phyloP scores from a whole-genome alignment of 1,284 basidiomycete genomes.

The Moesziomyces sp. region DNA sequence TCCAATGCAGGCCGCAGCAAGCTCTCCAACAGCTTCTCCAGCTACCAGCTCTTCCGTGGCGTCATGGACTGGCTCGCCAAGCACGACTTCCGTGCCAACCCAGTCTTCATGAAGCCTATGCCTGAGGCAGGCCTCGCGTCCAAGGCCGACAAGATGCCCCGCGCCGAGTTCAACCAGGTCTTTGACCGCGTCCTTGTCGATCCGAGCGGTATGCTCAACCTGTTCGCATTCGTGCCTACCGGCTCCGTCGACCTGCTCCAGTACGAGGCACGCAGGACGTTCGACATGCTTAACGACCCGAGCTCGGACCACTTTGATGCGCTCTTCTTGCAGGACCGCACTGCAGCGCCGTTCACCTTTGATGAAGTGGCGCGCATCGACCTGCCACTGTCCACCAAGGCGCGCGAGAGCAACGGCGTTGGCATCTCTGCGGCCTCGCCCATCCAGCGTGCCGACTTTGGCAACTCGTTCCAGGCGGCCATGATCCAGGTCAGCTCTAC shows the following conservation, averaged over 20 bases:
- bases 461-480: constrained; percentile 44
- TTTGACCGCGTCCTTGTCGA: constrained; percentile 78
- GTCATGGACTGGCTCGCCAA: constrained; percentile 79
- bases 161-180: constrained; percentile 62
- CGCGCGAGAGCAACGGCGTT: constrained; percentile 9
- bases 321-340: constrained; percentile 74
- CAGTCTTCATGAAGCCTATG: constrained; percentile 74
- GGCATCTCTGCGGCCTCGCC: constrained; percentile 23
- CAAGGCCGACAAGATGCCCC: constrained; percentile 62
- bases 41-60: constrained; percentile 86
- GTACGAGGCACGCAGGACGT: constrained; percentile 59
- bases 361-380: constrained; percentile 66
- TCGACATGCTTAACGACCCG: constrained; percentile 62
- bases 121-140: constrained; percentile 51
- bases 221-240: constrained; percentile 71
- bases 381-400: constrained; percentile 19
- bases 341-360: constrained; percentile 61
- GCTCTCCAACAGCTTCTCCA: constrained; percentile 79
- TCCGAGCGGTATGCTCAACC: constrained; percentile 80
- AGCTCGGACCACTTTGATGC: constrained; percentile 77
- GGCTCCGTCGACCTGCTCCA: constrained; percentile 78
- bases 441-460: constrained; percentile 47
- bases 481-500: constrained; percentile 49
- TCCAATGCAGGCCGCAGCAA: constrained; percentile 69
- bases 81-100: constrained; percentile 76